Evolutionary conservation across 257 asterid species (phyloP), one percentile per base, ranked within the genome.

Genomic region (Agastache rugosa): DNA sequence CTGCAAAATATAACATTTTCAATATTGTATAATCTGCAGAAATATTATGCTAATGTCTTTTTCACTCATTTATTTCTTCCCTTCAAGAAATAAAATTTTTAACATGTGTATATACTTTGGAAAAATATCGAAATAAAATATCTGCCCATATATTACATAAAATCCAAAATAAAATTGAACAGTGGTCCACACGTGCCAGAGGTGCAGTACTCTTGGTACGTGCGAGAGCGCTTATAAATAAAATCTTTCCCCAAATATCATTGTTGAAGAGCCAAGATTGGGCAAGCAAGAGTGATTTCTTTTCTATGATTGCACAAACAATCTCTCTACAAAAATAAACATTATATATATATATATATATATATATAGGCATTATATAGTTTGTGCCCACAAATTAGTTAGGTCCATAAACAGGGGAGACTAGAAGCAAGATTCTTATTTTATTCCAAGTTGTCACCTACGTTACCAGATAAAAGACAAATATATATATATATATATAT

Each of bases 121-220:
- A 2, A 64, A 12, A 41, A 64, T 64, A 41, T 4, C 0, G 1
- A 64, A 42, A 39, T 17, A 62, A 15, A 37, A 65, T 42, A 65
- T 34, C 5, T 17, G 50, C 65, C 8, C 8, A 27, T 5, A 12
- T 23, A 56, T 11, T 63, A 12, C 14, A 44, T 42, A 19, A 63
- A 54, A 54, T 11, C 10, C 10, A 62, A 71, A 37, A 47, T 16
- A 15, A 20, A 69, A 47, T 45, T 19, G 65, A 39, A 67, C 11
- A 69, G 74, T 66, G 82, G 75, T 55, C 75, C 80, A 63, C 88
- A 77, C 92, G 86, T 79, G 87, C 79, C 73, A 71, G 78, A 80
- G 71, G 71, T 74, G 23, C 68, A 39, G 45, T 35, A 44, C 63
- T 71, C 35, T 81, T 48, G 5, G 68, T 89, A 83, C 88, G 87